Evolutionary conservation across 306 rosid species (phyloP).

Genomic region (Prunus davidiana): DNA sequence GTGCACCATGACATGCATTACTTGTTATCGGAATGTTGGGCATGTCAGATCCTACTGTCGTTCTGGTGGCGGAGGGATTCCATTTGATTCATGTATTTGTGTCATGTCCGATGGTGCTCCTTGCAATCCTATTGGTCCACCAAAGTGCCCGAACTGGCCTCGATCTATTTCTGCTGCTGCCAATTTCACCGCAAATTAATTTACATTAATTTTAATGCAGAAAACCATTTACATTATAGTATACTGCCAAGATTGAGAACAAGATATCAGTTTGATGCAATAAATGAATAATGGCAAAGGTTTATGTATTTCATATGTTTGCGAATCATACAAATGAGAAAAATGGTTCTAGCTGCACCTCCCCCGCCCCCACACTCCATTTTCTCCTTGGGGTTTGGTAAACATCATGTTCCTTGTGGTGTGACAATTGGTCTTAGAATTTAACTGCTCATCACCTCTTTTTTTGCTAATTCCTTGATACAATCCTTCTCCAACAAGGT

Average conservation of each 20-base stretch:
- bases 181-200: not conserved
- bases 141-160: conserved; percentile 14
- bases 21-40: conserved; percentile 18
- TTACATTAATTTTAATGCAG: no score
- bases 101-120: conserved; percentile 14
- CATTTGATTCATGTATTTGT: not conserved
- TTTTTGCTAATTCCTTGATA: no score
- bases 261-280: not conserved
- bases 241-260: not conserved
- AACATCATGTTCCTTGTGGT: no score
- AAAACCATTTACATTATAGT: no score
- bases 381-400: no score
- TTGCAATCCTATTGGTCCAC: conserved; percentile 12
- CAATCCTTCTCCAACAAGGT: no score
- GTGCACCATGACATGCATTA: conserved; percentile 1
- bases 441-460: no score
- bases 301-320: no score
- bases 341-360: no score
- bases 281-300: not conserved
- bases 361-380: no score
- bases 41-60: not conserved
- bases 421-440: no score
- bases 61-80: not conserved
- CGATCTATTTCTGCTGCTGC: not conserved
- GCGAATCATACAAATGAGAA: no score